Evolutionary conservation across 2,329 filamentous ascomycete genomes (phyloP).

Genomic region (Exophiala phaeomuriformis): DNA sequence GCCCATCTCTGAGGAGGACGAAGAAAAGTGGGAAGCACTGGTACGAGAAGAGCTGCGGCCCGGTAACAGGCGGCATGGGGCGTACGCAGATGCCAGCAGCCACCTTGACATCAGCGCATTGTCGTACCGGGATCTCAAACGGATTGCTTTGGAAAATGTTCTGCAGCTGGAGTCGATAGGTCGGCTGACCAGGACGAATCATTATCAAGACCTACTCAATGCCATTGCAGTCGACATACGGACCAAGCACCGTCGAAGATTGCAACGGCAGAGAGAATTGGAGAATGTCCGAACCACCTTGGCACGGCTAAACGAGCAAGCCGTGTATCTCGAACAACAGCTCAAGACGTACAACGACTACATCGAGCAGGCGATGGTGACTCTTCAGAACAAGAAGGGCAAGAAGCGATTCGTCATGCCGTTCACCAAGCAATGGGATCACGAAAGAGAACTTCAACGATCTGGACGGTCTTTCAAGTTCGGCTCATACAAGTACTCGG

Average conservation of each 20-base stretch:
- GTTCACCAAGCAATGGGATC: constrained; percentile 98
- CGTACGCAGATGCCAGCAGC: constrained; percentile 78
- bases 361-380: constrained; percentile 96
- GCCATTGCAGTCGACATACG: constrained; percentile 94
- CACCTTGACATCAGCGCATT: constrained; percentile 84
- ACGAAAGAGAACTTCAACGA: constrained; percentile 89
- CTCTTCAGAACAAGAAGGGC: constrained; percentile 91
- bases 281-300: constrained; percentile 52
- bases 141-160: constrained; percentile 87
- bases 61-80: constrained; percentile 63
- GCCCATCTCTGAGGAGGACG: constrained; percentile 77
- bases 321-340: constrained; percentile 86
- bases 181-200: constrained; percentile 76
- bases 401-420: constrained; percentile 92
- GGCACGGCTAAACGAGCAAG: constrained; percentile 52
- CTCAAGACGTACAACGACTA: constrained; percentile 98
- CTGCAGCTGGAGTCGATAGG: constrained; percentile 79
- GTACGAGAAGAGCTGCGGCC: constrained; percentile 72
- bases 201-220: constrained; percentile 97
- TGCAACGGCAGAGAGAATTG: constrained; percentile 84
- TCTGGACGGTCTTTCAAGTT: constrained; percentile 93
- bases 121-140: constrained; percentile 87
- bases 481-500: constrained; percentile 95
- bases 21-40: constrained; percentile 75
- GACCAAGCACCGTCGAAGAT: constrained; percentile 85